Percentiles rank a stretch among this genome's conserved stretches.
Evolutionary conservation across 352 stramenopile species (phyloP).

Genomic region (Phytophthora multivora): DNA sequence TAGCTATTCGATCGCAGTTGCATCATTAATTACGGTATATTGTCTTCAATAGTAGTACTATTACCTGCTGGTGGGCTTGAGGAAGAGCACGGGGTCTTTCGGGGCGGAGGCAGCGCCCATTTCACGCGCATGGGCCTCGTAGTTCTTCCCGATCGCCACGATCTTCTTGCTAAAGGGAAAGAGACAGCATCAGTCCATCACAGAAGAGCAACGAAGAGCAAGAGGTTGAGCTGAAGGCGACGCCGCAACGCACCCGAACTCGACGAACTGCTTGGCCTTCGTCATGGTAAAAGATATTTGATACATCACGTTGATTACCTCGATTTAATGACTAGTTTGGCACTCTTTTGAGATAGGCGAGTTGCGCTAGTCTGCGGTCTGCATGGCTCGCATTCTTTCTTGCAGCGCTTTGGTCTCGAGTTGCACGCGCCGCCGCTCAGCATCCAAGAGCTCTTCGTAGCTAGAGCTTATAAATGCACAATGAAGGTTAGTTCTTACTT

Average conservation of each 20-base stretch:
- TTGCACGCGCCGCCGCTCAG: conserved; percentile 46
- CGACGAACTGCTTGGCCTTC: conserved; percentile 61
- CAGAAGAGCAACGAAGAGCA: neutral
- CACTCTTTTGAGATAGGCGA: conserved; percentile 9
- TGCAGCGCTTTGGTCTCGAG: conserved; percentile 59
- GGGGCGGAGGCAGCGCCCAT: conserved; percentile 69
- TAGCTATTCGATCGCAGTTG: conserved; percentile 40
- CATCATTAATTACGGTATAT: neutral
- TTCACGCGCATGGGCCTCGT: conserved; percentile 79
- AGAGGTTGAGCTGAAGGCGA: neutral
- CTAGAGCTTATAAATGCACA: conserved; percentile 18
- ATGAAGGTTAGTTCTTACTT: conserved; percentile 1
- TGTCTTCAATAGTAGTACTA: neutral
- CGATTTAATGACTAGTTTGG: conserved; percentile 5
- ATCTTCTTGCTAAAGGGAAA: conserved; percentile 70
- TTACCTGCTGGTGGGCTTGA: conserved; percentile 78
- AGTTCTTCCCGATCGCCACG: conserved; percentile 87
- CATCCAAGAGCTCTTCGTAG: conserved; percentile 52
- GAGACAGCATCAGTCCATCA: neutral
- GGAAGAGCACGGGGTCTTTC: conserved; percentile 80
- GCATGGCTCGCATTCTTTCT: conserved; percentile 55
- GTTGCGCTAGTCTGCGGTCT: conserved; percentile 12
- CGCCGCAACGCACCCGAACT: conserved; percentile 39
- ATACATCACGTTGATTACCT: neutral
- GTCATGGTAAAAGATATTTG: conserved; percentile 8